Evolutionary conservation across 805 yeast genomes (phyloP), one percentile per base, ranked within the genome.

Genomic region (Metschnikowia dekortorum): DNA sequence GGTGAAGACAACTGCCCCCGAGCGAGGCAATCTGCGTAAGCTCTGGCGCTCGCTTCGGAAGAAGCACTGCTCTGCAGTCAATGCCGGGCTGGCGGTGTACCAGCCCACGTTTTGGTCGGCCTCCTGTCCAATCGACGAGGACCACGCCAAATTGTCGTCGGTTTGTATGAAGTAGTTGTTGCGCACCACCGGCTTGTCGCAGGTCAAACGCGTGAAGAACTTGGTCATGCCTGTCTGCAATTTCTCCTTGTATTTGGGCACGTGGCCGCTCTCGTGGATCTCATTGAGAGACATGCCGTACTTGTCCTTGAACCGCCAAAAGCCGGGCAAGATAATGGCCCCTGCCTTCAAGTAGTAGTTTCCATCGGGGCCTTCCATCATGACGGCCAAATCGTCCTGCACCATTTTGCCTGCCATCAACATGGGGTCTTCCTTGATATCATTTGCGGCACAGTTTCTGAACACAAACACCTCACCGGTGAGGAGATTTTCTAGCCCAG

Each of bases 331-430:
- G 59, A 81, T 69, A 45, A 84, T 80, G 4, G 85, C 79, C 2
- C 87, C 89, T 30, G 80, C 83, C 57, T 76, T 78, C 48, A 84
- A 68, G 33, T 68, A 67, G 60, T 82, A 83, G 47, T 79, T 75
- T 8, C 87, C 88, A 36, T 81, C 74, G 22, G 71, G 74, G 45
- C 73, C 70, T 58, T 84, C 89, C 46, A 82, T 66, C 85, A 84
- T 80, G 22, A 84, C 71, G 4, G 88, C 89, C 46, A 83, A 65
- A 61, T 84, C 89, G 63, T 84, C 89, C 63, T 84, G 89, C 11
- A 78, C 65, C 65, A 83, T 68, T 56, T 74, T 72, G 1, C 85
- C 77, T 6, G 82, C 81, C 62, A 82, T 79, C 41, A 74, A 64
- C 76, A 78, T 75, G 32, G 88, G 88, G 60, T 83, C 87, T 49